Percentiles rank a stretch among this genome's conserved stretches.
Conservation (phyloP, 495 filamentous ascomycete species). For the Venustampulla echinocandica region DNA sequence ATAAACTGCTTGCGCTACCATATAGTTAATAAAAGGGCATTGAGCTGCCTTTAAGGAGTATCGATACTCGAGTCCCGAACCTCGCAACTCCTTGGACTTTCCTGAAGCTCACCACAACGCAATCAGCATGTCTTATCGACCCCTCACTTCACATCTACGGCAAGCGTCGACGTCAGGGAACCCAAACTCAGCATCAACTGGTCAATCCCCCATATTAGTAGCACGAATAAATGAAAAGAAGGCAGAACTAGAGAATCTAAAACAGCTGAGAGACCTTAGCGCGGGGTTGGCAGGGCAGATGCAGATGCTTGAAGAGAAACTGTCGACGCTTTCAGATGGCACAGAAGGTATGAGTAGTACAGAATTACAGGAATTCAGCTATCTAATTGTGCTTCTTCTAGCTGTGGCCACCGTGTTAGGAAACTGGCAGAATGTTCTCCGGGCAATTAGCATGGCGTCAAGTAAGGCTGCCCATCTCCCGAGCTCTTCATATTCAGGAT, state of each 20-base stretch:
- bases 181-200: slow-evolving; percentile 33
- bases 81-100: too few relatives aligned
- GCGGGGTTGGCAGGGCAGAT: slow-evolving; percentile 81
- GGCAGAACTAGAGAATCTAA: slow-evolving; percentile 82
- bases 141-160: slow-evolving; percentile 54
- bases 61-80: too few relatives aligned
- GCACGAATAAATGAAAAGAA: slow-evolving; percentile 90
- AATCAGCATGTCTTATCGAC: slow-evolving; percentile 59
- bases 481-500: background rate
- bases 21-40: too few relatives aligned
- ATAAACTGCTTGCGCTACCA: too few relatives aligned
- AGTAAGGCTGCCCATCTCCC: slow-evolving; percentile 46
- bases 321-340: slow-evolving; percentile 80
- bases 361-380: too few relatives aligned
- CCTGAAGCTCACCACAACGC: too few relatives aligned
- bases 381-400: slow-evolving; percentile 27
- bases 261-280: slow-evolving; percentile 80
- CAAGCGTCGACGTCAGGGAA: slow-evolving; percentile 46
- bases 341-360: slow-evolving; percentile 71
- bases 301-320: slow-evolving; percentile 80
- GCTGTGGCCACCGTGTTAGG: slow-evolving; percentile 85
- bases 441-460: slow-evolving; percentile 91
- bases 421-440: slow-evolving; percentile 94
- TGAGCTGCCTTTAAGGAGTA: too few relatives aligned
- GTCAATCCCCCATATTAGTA: slow-evolving; percentile 73